phyloP scores from a whole-genome alignment of 1,284 basidiomycete species.

The Cutaneotrichosporon sp. region DNA sequence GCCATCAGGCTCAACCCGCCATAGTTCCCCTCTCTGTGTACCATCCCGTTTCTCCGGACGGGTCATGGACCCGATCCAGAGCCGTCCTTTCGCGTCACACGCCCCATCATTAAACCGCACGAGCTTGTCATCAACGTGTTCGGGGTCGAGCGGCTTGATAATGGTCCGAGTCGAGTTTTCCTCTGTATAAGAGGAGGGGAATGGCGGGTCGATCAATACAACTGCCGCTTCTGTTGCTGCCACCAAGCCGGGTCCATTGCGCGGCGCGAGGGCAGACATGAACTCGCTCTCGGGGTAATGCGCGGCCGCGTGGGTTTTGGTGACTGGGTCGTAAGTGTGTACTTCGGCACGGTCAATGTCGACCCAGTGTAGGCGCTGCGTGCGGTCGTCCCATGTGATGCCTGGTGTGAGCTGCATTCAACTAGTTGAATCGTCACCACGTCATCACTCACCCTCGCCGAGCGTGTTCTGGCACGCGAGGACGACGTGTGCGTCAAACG shows the following conservation, averaged over 20 bases:
- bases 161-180: slow-evolving; percentile 17
- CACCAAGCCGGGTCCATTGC: slow-evolving; percentile 29
- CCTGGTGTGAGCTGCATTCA: slow-evolving; percentile 28
- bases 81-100: slow-evolving; percentile 44
- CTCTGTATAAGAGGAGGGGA: not conserved
- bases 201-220: slow-evolving; percentile 20
- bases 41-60: slow-evolving; percentile 26
- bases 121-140: slow-evolving; percentile 22
- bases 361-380: slow-evolving; percentile 46
- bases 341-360: slow-evolving; percentile 44
- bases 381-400: slow-evolving; percentile 46
- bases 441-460: slow-evolving; percentile 41
- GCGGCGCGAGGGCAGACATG: slow-evolving; percentile 39
- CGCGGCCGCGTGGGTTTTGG: slow-evolving; percentile 35
- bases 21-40: slow-evolving; percentile 37
- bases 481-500: slow-evolving; percentile 39
- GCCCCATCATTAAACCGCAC: slow-evolving; percentile 53
- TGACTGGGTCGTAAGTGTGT: slow-evolving; percentile 43
- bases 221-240: slow-evolving; percentile 23
- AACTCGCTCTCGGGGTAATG: slow-evolving; percentile 38
- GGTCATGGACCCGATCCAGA: slow-evolving; percentile 44
- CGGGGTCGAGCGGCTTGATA: slow-evolving; percentile 28
- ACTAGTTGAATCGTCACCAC: not conserved
- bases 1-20: slow-evolving; percentile 39
- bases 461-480: slow-evolving; percentile 39